Evolutionary conservation across 257 asterid species (phyloP), one percentile per base, ranked within the genome.

Genomic region (Solanum pinnatisectum): DNA sequence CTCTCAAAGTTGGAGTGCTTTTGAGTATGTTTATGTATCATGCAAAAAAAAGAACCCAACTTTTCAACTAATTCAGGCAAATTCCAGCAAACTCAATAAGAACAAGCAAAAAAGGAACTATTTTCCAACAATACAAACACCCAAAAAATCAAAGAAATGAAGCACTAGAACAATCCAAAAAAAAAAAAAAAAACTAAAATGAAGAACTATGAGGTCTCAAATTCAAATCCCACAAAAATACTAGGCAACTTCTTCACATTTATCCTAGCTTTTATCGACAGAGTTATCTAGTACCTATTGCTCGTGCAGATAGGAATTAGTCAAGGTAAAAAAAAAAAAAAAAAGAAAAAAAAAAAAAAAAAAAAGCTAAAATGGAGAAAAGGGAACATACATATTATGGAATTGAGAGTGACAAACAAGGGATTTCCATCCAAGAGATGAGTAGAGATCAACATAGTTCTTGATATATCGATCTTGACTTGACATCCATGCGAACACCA

Each of bases 401-500:
- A 96, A 94, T 85, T 96, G 96, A 84, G 98, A 89, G 87, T 94
- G 99, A 90, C 98, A 95, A 90, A 97, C 92, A 35, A 97, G 96
- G 59, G 99, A 95, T 91, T 93, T 92, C 99, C 99, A 97, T 7
- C 98, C 97, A 74, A 93, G 92, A 87, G 98, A 94, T 2, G 98
- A 90, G 90, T 96, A 97, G 10, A 97, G 91, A 85, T 94, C 93
- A 71, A 94, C 90, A 87, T 94, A 97, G 74, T 92, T 93, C 88
- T 94, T 97, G 92, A 96, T 46, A 88, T 95, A 94, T 87, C 87
- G 93, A 22, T 96, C 99, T 90, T 95, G 90, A 90, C 99, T 94
- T 5, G 97, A 96, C 95, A 96, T 91, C 99, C 99, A 97, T 72
- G 97, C 92, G 84, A 97, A 97, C 25, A 95, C 91, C 92, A 96